These are phyloP conservation scores for Salix viminalis DNA, from an alignment of 345 rosid genomes.

Conservation along the genomic window DNA sequence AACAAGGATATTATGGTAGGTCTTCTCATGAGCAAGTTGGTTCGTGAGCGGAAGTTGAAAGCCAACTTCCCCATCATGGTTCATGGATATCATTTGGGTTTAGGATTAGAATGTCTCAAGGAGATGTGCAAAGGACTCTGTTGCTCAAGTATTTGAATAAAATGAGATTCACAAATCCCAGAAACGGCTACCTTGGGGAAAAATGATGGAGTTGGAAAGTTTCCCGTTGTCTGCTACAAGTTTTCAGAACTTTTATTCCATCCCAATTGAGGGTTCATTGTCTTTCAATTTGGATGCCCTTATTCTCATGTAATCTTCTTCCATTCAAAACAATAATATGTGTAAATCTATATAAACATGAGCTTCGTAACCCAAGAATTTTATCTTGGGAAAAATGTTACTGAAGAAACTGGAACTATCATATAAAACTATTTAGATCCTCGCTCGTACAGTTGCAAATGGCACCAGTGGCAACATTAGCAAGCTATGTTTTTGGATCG, in stretches of 20 bases:
- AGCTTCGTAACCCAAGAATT: background rate
- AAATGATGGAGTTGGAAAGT: background rate
- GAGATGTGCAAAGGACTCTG: background rate
- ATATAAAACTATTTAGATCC: background rate
- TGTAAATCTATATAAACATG: background rate
- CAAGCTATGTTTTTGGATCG: background rate
- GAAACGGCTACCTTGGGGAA: background rate
- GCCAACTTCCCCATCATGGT: background rate
- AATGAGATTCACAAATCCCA: background rate
- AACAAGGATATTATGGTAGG: no score
- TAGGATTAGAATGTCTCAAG: background rate
- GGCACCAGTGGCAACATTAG: background rate
- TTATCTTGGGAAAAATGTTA: background rate
- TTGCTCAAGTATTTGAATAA: no score
- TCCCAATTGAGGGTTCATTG: background rate
- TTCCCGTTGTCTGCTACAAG: background rate
- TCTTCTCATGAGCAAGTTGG: background rate
- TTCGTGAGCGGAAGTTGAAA: background rate
- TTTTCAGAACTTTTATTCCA: background rate
- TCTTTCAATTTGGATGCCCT: background rate
- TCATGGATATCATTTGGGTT: background rate
- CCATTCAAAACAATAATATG: background rate
- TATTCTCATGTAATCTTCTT: background rate
- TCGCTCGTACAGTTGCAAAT: background rate
- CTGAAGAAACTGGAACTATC: background rate